Evolutionary conservation across 345 rosid genomes (phyloP), one percentile per base, ranked within the genome.

Genomic region (Eucalyptus globulus): DNA sequence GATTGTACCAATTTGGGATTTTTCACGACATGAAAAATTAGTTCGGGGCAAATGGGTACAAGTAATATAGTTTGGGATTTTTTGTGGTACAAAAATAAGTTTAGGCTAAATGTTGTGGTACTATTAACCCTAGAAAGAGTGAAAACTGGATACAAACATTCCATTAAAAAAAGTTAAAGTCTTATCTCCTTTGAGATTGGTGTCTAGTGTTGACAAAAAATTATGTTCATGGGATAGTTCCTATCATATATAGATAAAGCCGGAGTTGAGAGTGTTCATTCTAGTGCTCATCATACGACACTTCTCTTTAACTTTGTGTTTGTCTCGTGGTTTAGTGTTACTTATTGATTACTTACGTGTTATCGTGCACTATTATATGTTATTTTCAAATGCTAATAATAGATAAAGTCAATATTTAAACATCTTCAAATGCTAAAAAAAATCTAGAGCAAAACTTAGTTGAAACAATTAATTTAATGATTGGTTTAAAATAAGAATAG

Each of bases 221-320:
- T 53, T 53, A 53, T 53, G 58, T 19, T 53, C 58, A 21, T 53
- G 58, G 58, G 58, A 53, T 53, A 53, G 26, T 53, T 53, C 58
- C 19, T 29, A 7, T 29, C 31, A 29, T 29, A 62, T 62, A 62
- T 62, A 29, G n/a, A 7, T 29, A 62, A 29, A 29, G 17, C 72
- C 3, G 0, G 4, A 29, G 72, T 6, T 29, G 34, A 29, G 9
- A 29, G 37, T 4, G 72, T 62, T 62, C 17, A 12, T 27, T 60
- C 15, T 60, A 11, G 7, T 11, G 34, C 17, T 62, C 1, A 1
- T 15, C 37, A 4, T 31, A 0, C 7, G 17, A 31, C 72, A 29
- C 72, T 62, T 62, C 5, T 62, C 72, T 62, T 62, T 6, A 62
- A 15, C 37, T 2, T 0, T 6, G 1, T 62, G 0, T 31, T 14